Evolutionary conservation across 179 eudicot genomes (phyloP).

Genomic region (Heliamphora pulchella): DNA sequence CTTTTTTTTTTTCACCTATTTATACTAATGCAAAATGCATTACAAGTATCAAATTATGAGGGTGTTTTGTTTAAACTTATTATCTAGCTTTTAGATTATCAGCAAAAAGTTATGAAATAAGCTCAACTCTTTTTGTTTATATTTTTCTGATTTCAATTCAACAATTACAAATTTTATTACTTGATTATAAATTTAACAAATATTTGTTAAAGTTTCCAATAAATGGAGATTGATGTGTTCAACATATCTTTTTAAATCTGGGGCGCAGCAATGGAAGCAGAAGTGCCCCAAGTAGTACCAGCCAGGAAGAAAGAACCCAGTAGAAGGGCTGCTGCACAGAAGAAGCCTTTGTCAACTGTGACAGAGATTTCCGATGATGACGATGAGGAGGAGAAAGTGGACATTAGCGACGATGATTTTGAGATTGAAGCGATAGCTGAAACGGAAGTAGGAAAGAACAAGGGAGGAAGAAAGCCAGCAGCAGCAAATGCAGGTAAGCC

Average conservation of each 20-base stretch:
- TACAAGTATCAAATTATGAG: no score
- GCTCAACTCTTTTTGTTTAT: no score
- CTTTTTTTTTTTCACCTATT: no score
- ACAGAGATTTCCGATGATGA: slow-evolving; percentile 51
- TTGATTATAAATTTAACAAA: no score
- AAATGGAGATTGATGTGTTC: not conserved
- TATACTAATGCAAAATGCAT: no score
- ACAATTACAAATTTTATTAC: no score
- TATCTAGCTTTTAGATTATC: no score
- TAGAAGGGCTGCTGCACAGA: slow-evolving; percentile 38
- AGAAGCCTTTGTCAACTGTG: slow-evolving; percentile 27
- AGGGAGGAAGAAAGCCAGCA: slow-evolving; percentile 50
- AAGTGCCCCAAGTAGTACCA: slow-evolving; percentile 21
- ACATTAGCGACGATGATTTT: slow-evolving; percentile 34
- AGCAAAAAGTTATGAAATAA: no score
- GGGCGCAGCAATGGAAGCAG: slow-evolving; percentile 46
- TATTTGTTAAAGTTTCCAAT: no score
- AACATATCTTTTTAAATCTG: not conserved
- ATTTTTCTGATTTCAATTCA: no score
- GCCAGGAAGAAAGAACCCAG: slow-evolving; percentile 31
- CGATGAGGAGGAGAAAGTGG: slow-evolving; percentile 17
- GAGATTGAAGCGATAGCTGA: slow-evolving; percentile 24
- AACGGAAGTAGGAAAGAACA: slow-evolving; percentile 40
- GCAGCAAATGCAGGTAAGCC: slow-evolving; percentile 25
- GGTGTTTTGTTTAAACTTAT: no score